These are phyloP conservation scores for Clavariopsis aquatica DNA, from an alignment of 495 filamentous ascomycete genomes.

Conservation along the genomic window DNA sequence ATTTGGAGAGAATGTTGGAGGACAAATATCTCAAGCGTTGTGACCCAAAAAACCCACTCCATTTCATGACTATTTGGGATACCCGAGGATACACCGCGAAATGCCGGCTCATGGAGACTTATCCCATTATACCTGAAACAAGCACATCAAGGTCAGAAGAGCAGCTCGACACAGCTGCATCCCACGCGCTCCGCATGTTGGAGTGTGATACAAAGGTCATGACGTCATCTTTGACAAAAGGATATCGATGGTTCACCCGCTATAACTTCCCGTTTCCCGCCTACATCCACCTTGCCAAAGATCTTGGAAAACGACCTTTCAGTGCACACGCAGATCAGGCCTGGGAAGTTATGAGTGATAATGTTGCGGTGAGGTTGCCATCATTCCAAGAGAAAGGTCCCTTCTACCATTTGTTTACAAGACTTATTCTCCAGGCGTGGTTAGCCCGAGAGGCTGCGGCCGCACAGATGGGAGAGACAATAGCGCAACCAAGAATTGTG, in stretches of 20 bases:
- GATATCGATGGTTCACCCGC: conserved; percentile 51
- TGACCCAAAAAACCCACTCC: conserved; percentile 53
- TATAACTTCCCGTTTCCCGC: conserved; percentile 57
- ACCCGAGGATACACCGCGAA: conserved; percentile 51
- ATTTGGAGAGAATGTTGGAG: conserved; percentile 51
- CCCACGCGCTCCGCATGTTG: conserved; percentile 50
- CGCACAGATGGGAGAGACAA: conserved; percentile 32
- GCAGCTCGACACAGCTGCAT: conserved; percentile 46
- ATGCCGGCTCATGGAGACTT: conserved; percentile 48
- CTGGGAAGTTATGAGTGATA: conserved; percentile 56
- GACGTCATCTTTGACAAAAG: conserved; percentile 49
- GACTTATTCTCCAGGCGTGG: conserved; percentile 54
- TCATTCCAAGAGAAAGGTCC: conserved; percentile 35
- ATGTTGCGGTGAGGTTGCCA: conserved; percentile 50
- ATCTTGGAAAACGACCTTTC: conserved; percentile 48
- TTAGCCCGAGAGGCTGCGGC: conserved; percentile 37
- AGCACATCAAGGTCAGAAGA: conserved; percentile 39
- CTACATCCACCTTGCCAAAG: conserved; percentile 54
- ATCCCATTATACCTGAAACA: conserved; percentile 44
- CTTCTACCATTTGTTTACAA: conserved; percentile 50
- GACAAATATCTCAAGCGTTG: conserved; percentile 53
- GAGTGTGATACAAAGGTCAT: conserved; percentile 55
- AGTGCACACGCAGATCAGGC: conserved; percentile 41
- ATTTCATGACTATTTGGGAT: conserved; percentile 58
- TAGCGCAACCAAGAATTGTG: conserved; percentile 49